A percentile compares a stretch with the other conserved stretches of the same genome.
phyloP scores from a whole-genome alignment of 768 basidiomycete genomes.

The Tricholoma sp. region DNA sequence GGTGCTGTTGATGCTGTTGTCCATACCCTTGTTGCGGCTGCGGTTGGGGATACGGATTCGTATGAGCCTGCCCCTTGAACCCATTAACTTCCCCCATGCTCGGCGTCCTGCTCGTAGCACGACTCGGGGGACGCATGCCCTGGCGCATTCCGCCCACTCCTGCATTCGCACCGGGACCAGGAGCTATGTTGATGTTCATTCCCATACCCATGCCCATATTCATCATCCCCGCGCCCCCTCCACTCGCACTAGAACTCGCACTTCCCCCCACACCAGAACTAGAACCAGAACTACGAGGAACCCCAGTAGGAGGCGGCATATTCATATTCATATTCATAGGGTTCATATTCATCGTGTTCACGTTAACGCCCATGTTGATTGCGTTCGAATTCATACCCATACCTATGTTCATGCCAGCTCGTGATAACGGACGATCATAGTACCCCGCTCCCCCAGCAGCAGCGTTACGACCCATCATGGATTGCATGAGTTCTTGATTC shows the following conservation, averaged over 20 bases:
- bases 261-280: no score
- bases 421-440: constrained; percentile 10
- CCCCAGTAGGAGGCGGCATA: constrained; percentile 10
- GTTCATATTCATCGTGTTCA: background rate
- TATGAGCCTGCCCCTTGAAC: background rate
- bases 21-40: background rate
- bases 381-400: background rate
- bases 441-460: constrained; percentile 3
- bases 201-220: constrained; percentile 5
- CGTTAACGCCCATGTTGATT: background rate
- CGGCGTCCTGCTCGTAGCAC: constrained; percentile 12
- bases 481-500: constrained; percentile 6
- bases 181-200: background rate
- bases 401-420: background rate
- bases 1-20: constrained; percentile 5
- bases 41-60: constrained; percentile 5
- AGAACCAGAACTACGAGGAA: constrained; percentile 3
- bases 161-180: no score
- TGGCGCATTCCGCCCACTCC: constrained; percentile 2
- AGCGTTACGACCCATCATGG: constrained; percentile 4
- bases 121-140: constrained; percentile 10
- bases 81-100: constrained; percentile 3
- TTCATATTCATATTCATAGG: constrained; percentile 2
- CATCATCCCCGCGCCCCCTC: no score
- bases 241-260: no score